Base-by-base conservation (phyloP, 371 early-diverging fungal species). In the Mucor irregularis region DNA sequence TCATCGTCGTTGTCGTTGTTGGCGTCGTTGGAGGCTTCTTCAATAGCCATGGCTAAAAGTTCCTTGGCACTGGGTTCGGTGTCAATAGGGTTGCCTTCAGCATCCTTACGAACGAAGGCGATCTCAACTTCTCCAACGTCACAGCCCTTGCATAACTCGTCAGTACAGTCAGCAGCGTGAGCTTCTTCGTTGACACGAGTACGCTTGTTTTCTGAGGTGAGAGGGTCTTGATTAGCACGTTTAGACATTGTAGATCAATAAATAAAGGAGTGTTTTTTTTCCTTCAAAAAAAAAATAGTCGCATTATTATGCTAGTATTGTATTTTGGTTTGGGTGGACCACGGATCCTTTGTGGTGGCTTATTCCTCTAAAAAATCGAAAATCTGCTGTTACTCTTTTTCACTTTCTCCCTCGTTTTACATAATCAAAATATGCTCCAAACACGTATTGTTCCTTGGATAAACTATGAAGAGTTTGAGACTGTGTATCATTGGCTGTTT, bases 41-140 rank as follows among this genome's bases (percentile, higher is more conserved):
- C 77, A 16, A 80, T 70, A 5, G 85, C 85, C 81, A 85, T 79
- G 14, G 64, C 68, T 24, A 82, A 56, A 3, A 85, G 73, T 17
- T 83, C 83, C 16, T 71, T 62, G 2, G 82, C 82, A 16, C 51
- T 66, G 4, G 83, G 85, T 14, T 66, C 56, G 1, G 47, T 58
- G 1, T 64, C 46, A 6, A 64, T 44, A 19, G 69, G 53, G 6
- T 72, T 26, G 4, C 76, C 80, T 24, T 64, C 40, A 7, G 62
- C 66, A 42, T 68, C 66, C 16, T 62, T 69, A 21, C 67, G 63
- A 1, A 79, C 71, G 71, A 85, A 83, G 7, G 80, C 64, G 35
- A 85, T 80, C 47, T 82, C 81, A 10, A 85, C 66, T 51, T 85
- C 81, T 6, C 85, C 85, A 19, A 80, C 80, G 48, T 79, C 85